Evolutionary conservation across 768 basidiomycete species (phyloP), one percentile per base, ranked within the genome.

Genomic region (Gloeostereum incarnatum): DNA sequence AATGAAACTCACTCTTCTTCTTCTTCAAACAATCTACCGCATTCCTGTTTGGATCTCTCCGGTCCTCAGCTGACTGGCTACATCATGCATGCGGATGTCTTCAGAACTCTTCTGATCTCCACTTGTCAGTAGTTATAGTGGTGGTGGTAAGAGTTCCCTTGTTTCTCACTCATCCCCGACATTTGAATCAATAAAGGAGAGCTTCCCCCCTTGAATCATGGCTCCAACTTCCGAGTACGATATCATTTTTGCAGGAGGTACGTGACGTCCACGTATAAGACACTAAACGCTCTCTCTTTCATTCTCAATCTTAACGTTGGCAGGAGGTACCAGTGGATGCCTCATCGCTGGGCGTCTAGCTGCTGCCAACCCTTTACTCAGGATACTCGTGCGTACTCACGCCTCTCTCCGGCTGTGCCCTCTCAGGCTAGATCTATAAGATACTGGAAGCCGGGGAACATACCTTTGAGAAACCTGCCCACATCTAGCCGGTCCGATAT

Each of bases 401-500:
- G 55, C 49, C 1, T 59, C 60, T 41, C 40, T 63, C 6, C 18
- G 54, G 18, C 59, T 51, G 3, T 47, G 50, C 16, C 8, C 11
- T 17, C 23, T 11, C 14, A 36, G 35, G n/a, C 2, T 10, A 19
- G 6, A 2, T 38, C 19, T 16, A 10, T 16, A 14, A 35, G 27
- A 31, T 38, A 5, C 59, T 73, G 9, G 71, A 73, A 47, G 58
- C 58, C 6, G 71, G 71, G 1, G 53, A 56, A 4, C 55, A 62
- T 26, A 63, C 66, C 0, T 46, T 46, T 7, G 54, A 65, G 18
- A 17, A 62, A 11, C 53, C 50, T 9, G 26, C 31, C 4, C 68
- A 72, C 45, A 54, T 48, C 3, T 66, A 70, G 23, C 69, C 71
- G 0, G 66, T 58, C 1, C 55, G 57, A n/a, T 68, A 46, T 45